phyloP scores from a whole-genome alignment of 441 rosid genomes.

The Raphanus hybrid region DNA sequence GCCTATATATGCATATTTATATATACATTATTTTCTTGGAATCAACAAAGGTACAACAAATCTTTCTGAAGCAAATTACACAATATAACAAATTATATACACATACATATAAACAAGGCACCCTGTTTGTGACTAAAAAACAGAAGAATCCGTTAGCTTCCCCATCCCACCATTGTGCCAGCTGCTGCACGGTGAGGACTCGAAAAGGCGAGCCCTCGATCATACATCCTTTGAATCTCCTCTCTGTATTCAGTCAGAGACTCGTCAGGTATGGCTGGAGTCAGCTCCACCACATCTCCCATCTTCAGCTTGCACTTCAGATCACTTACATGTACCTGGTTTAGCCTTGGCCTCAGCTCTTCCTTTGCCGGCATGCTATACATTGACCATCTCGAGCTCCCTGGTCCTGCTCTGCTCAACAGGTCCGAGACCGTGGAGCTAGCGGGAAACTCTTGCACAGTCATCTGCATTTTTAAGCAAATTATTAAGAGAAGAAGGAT shows the following conservation, averaged over 20 bases:
- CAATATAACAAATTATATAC: conserved; percentile 16
- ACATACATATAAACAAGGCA: background rate
- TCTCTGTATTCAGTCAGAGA: conserved; percentile 81
- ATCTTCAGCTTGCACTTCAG: conserved; percentile 71
- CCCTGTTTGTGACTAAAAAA: background rate
- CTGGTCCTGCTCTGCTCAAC: conserved; percentile 68
- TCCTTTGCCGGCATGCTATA: conserved; percentile 76
- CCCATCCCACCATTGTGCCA: conserved; percentile 38
- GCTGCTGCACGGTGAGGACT: conserved; percentile 34
- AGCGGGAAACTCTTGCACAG: conserved; percentile 82
- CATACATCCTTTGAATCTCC: conserved; percentile 87
- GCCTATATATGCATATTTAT: no score
- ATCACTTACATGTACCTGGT: conserved; percentile 62
- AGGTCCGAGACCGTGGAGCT: conserved; percentile 71
- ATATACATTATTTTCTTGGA: conserved; percentile 27
- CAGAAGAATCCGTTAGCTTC: conserved; percentile 27
- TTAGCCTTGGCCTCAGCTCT: conserved; percentile 80
- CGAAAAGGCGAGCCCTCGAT: conserved; percentile 43
- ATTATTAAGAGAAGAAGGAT: background rate
- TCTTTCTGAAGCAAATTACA: conserved; percentile 21
- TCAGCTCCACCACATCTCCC: conserved; percentile 90
- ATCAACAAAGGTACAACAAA: conserved; percentile 32
- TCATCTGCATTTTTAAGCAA: conserved; percentile 63
- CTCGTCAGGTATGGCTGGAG: conserved; percentile 77
- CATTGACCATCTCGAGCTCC: conserved; percentile 64